A percentile compares a stretch with the other conserved stretches of the same genome.
These are phyloP conservation scores for Heliamphora pulchella DNA, from an alignment of 179 eudicot species.

Conservation along the genomic window DNA sequence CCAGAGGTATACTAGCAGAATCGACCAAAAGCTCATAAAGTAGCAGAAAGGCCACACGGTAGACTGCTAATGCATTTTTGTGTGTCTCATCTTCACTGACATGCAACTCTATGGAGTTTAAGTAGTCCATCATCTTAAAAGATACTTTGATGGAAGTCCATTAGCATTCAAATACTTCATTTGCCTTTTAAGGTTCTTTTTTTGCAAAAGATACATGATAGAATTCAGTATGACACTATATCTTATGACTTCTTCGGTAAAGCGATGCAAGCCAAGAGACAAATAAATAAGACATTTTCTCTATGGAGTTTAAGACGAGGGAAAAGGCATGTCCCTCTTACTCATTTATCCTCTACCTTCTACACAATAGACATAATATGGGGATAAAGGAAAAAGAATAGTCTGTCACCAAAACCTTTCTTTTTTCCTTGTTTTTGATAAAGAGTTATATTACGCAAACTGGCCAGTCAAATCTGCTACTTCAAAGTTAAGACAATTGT, in stretches of 20 bases:
- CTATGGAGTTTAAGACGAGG: not conserved
- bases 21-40: not conserved
- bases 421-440: not conserved
- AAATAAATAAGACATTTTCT: not conserved
- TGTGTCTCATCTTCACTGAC: constrained; percentile 39
- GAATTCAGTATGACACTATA: not conserved
- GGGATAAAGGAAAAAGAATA: not conserved
- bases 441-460: not conserved
- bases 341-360: not conserved
- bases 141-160: constrained; percentile 33
- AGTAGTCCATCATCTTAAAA: constrained; percentile 33
- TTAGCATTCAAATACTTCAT: constrained; percentile 54
- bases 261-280: not conserved
- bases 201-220: constrained; percentile 50
- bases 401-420: not conserved
- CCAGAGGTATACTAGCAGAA: not conserved
- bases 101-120: constrained; percentile 18
- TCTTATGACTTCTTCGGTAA: not conserved
- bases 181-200: constrained; percentile 28
- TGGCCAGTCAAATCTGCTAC: not conserved
- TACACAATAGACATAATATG: not conserved
- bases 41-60: not conserved
- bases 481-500: not conserved
- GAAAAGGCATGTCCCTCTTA: not conserved
- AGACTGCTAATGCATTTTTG: not conserved